phyloP scores from a whole-genome alignment of 78 protist species.

The Pirum gemmata region DNA sequence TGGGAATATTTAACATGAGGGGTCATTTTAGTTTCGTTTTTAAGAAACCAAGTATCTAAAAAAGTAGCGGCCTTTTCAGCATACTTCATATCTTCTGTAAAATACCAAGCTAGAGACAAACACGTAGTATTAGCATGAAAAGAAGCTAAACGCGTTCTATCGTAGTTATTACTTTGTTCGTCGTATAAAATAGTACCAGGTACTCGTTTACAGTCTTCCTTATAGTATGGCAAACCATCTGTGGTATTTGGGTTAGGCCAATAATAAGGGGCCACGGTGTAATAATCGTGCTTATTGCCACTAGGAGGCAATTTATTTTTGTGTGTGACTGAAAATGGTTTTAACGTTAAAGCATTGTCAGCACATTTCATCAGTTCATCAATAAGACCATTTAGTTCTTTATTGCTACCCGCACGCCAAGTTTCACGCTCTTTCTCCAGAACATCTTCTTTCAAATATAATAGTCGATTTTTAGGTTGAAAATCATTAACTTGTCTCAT shows the following conservation, averaged over 20 bases:
- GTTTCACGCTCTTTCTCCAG: background rate
- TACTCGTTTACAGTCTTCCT: constrained; percentile 36
- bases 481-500: background rate
- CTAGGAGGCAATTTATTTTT: constrained; percentile 31
- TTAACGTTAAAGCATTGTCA: background rate
- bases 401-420: background rate
- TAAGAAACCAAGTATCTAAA: constrained; percentile 22
- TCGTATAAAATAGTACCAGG: constrained; percentile 37
- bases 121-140: constrained; percentile 34
- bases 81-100: background rate
- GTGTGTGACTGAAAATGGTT: constrained; percentile 16
- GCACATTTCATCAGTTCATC: background rate
- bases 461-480: background rate
- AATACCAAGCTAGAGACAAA: constrained; percentile 31
- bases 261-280: constrained; percentile 40
- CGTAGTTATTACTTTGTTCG: background rate
- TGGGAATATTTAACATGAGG: constrained; percentile 30
- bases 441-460: constrained; percentile 16
- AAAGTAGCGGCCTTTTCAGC: constrained; percentile 20
- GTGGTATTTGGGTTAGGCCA: constrained; percentile 44
- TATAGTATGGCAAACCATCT: constrained; percentile 42
- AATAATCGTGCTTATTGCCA: constrained; percentile 45
- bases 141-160: constrained; percentile 23
- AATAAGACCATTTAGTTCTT: background rate
- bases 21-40: constrained; percentile 23